Percentiles rank a stretch among this genome's conserved stretches.
phyloP scores from a whole-genome alignment of 768 basidiomycete genomes.

The Termitomyces sp. region DNA sequence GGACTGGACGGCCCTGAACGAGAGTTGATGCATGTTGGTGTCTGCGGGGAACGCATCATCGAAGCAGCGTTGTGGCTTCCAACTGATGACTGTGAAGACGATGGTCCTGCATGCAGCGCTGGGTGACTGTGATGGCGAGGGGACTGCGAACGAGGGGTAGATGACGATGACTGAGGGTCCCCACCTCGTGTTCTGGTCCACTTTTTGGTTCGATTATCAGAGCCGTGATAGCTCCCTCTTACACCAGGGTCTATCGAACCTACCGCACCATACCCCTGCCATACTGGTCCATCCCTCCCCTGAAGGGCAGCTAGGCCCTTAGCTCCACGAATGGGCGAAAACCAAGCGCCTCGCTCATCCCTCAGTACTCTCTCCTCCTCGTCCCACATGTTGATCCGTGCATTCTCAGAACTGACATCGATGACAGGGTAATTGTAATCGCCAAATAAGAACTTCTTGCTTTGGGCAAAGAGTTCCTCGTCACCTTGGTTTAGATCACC shows the following conservation, averaged over 20 bases:
- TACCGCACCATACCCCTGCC: conserved; percentile 58
- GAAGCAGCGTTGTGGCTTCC: conserved; percentile 19
- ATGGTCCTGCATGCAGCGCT: conserved; percentile 3
- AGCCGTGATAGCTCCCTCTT: not conserved
- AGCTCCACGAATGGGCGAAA: conserved; percentile 50
- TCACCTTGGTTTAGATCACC: conserved; percentile 63
- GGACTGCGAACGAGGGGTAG: conserved; percentile 16
- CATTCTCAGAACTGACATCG: conserved; percentile 78
- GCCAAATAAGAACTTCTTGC: conserved; percentile 78
- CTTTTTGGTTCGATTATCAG: conserved; percentile 31
- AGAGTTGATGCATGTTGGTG: conserved; percentile 25
- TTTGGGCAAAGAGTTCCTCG: conserved; percentile 72
- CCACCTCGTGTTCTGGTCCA: conserved; percentile 31
- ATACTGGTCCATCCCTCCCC: conserved; percentile 32
- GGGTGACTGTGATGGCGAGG: conserved; percentile 12
- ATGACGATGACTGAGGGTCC: conserved; percentile 11
- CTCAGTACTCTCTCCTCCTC: conserved; percentile 82
- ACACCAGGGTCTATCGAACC: conserved; percentile 20
- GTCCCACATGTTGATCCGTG: conserved; percentile 62
- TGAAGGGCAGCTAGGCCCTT: conserved; percentile 34
- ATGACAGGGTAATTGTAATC: conserved; percentile 89
- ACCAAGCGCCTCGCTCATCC: conserved; percentile 70
- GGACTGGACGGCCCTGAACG: conserved; percentile 5
- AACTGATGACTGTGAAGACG: conserved; percentile 20
- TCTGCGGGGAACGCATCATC: conserved; percentile 24